phyloP scores from a whole-genome alignment of 108 stramenopile species.

The Nitzschia putrida region DNA sequence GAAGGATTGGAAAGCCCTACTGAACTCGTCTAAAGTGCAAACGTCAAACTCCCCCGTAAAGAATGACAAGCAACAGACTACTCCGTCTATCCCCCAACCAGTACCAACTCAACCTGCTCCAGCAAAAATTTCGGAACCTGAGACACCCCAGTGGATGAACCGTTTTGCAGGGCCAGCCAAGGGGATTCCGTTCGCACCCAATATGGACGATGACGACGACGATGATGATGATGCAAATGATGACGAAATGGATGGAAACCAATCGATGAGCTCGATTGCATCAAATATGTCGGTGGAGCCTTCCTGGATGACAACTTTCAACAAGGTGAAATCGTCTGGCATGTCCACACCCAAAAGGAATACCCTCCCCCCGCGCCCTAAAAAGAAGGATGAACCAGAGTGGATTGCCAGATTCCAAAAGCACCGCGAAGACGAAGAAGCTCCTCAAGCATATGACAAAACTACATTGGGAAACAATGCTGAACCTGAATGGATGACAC shows the following conservation, averaged over 20 bases:
- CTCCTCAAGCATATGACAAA: neutral
- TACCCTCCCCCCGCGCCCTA: constrained; percentile 1
- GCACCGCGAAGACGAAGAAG: neutral
- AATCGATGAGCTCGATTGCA: constrained; percentile 12
- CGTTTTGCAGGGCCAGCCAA: constrained; percentile 9
- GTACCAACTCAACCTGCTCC: neutral
- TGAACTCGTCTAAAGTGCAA: constrained; percentile 1
- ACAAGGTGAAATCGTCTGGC: constrained; percentile 14
- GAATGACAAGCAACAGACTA: neutral
- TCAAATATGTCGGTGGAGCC: constrained; percentile 5
- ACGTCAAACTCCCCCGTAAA: neutral
- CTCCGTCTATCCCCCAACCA: neutral
- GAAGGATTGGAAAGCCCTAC: constrained; percentile 16
- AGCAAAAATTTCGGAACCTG: neutral
- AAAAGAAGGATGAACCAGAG: constrained; percentile 14
- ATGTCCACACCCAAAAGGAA: neutral
- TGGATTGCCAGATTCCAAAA: neutral
- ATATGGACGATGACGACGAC: constrained; percentile 15
- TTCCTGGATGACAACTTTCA: constrained; percentile 16
- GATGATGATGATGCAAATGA: constrained; percentile 10
- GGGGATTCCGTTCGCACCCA: constrained; percentile 7
- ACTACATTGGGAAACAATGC: neutral
- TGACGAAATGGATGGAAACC: constrained; percentile 5
- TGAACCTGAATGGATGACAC: constrained; percentile 29
- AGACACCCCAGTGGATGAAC: constrained; percentile 29